A percentile compares a stretch with the other conserved stretches of the same genome.
Conservation (phyloP, 805 yeast genomes). For the Groenewaldozyma tartarivorans region DNA sequence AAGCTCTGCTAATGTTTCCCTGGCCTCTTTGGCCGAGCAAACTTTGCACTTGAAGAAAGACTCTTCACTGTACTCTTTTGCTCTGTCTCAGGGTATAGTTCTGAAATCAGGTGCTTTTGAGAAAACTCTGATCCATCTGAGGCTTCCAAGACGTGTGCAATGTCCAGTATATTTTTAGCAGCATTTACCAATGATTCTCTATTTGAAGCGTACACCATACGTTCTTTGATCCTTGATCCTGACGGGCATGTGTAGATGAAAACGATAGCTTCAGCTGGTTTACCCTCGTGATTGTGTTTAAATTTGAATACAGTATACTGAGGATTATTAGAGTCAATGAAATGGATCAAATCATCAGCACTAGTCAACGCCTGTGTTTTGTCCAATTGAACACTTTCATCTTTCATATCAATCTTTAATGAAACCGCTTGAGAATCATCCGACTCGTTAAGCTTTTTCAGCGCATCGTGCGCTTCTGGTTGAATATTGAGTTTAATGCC, state of each 20-base stretch:
- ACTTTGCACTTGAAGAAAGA: slow-evolving; percentile 3
- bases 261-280: slow-evolving; percentile 23
- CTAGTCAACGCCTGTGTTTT: slow-evolving; percentile 20
- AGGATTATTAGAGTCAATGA: slow-evolving; percentile 35
- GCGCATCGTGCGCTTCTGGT: slow-evolving; percentile 16
- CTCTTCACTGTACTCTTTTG: slow-evolving; percentile 4
- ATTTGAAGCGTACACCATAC: slow-evolving; percentile 88
- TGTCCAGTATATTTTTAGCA: slow-evolving; percentile 12
- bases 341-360: slow-evolving; percentile 21
- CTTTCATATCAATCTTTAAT: slow-evolving; percentile 33
- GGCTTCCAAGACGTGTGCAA: slow-evolving; percentile 16
- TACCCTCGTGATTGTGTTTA: slow-evolving; percentile 26
- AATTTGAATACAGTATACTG: slow-evolving; percentile 38
- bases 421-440: slow-evolving; percentile 15
- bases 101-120: slow-evolving; percentile 6
- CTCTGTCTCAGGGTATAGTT: slow-evolving; percentile 9
- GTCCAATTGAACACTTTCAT: slow-evolving; percentile 40
- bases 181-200: slow-evolving; percentile 29
- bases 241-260: slow-evolving; percentile 88
- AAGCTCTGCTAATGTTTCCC: too few relatives aligned
- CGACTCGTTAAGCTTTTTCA: slow-evolving; percentile 16
- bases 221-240: slow-evolving; percentile 76
- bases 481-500: slow-evolving; percentile 14
- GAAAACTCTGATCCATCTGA: slow-evolving; percentile 20
- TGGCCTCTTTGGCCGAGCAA: slow-evolving; percentile 21